phyloP scores from a whole-genome alignment of 352 stramenopile genomes.

The Pythium plurisporium region DNA sequence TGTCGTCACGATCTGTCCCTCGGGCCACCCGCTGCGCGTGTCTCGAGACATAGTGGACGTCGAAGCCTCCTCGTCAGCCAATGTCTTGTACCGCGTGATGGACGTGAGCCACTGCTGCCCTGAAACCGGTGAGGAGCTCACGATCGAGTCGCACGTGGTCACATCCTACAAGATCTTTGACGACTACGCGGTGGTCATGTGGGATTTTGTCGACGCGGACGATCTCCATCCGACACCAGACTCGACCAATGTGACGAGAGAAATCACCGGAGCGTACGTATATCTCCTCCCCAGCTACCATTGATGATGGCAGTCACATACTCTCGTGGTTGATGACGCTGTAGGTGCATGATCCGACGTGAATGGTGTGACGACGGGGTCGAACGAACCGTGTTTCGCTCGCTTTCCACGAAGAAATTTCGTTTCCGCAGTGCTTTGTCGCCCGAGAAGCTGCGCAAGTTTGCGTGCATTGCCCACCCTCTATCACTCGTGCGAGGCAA shows the following conservation, averaged over 20 bases:
- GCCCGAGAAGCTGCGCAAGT: background rate
- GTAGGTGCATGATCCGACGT: slow-evolving; percentile 9
- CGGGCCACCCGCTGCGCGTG: slow-evolving; percentile 2
- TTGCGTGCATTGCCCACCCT: background rate
- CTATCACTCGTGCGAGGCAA: background rate
- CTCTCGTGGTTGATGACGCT: too few relatives aligned
- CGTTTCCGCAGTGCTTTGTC: background rate
- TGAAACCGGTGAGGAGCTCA: background rate
- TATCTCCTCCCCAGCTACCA: background rate
- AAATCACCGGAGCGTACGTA: slow-evolving; percentile 35
- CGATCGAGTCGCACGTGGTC: slow-evolving; percentile 20
- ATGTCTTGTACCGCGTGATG: slow-evolving; percentile 1
- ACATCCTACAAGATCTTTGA: slow-evolving; percentile 26
- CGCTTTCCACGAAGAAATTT: background rate
- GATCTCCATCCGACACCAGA: slow-evolving; percentile 26
- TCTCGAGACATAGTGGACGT: background rate
- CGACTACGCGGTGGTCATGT: slow-evolving; percentile 31
- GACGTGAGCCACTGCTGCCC: background rate
- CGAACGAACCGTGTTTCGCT: slow-evolving; percentile 1
- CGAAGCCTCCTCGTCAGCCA: background rate
- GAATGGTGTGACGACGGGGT: slow-evolving; percentile 10
- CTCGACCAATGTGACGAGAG: slow-evolving; percentile 26
- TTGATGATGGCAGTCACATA: background rate
- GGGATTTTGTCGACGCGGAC: slow-evolving; percentile 35
- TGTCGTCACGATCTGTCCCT: background rate